A percentile compares a stretch with the other conserved stretches of the same genome.
Conservation (phyloP, 768 basidiomycete species). For the Porpolomopsis calyptriformis region DNA sequence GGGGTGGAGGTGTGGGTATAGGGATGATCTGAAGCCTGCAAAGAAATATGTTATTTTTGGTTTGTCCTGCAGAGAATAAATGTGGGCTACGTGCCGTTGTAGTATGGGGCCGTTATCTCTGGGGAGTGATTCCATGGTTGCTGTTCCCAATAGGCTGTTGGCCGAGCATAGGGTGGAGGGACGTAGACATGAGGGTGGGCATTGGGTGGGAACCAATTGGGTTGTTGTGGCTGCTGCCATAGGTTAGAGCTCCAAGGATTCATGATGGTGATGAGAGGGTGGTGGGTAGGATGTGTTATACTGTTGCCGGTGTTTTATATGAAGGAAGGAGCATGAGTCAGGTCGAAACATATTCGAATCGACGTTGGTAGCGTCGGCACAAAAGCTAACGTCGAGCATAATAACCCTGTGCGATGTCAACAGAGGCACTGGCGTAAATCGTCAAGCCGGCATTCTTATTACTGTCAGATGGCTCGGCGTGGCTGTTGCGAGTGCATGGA, state of each 20-base stretch:
- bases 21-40: constrained; percentile 19
- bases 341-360: too few species aligned
- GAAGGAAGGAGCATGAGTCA: too few species aligned
- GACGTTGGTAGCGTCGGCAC: too few species aligned
- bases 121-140: not conserved
- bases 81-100: not conserved
- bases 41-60: too few species aligned
- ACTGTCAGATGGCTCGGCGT: too few species aligned
- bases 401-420: too few species aligned
- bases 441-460: too few species aligned
- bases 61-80: not conserved
- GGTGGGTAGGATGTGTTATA: too few species aligned
- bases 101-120: not conserved
- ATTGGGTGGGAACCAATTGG: constrained; percentile 1
- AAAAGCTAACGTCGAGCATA: too few species aligned
- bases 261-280: not conserved
- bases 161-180: not conserved
- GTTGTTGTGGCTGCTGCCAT: not conserved
- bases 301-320: too few species aligned
- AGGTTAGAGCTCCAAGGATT: not conserved
- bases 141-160: constrained; percentile 4
- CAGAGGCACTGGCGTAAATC: too few species aligned
- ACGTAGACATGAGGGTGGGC: constrained; percentile 6
- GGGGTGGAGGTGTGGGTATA: constrained; percentile 44
- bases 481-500: too few species aligned